A percentile compares a stretch with the other conserved stretches of the same genome.
Conservation (phyloP, 768 basidiomycete species). For the Tubosaeta brunneosetosa region DNA sequence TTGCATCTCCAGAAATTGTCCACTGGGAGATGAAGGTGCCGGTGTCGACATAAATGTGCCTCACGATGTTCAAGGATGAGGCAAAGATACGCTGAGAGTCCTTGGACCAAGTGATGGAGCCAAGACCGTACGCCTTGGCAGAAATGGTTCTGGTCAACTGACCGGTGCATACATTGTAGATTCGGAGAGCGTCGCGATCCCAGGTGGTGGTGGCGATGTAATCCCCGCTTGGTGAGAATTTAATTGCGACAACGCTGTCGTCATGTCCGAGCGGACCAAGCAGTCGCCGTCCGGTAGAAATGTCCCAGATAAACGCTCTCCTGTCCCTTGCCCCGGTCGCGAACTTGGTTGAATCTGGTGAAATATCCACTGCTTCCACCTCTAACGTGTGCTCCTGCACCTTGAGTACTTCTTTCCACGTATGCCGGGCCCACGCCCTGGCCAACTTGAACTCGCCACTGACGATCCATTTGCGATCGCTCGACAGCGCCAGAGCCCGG, state of each 20-base stretch:
- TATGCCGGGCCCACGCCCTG: background rate
- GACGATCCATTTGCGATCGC: background rate
- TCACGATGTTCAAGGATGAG: background rate
- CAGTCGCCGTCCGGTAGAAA: constrained; percentile 2
- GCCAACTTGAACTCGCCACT: background rate
- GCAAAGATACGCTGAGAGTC: background rate
- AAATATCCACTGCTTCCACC: background rate
- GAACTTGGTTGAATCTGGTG: constrained; percentile 5
- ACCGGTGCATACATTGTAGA: background rate
- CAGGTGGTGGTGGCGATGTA: background rate
- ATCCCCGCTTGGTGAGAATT: constrained; percentile 7
- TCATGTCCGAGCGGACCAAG: constrained; percentile 7
- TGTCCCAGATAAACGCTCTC: constrained; percentile 3
- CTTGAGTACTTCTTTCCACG: background rate
- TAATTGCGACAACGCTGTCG: background rate
- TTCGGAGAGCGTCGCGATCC: background rate
- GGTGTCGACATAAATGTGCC: background rate
- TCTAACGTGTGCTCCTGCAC: background rate
- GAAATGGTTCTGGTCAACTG: background rate
- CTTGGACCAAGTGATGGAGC: background rate
- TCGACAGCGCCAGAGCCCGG: background rate
- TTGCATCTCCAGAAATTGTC: background rate
- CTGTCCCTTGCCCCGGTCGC: constrained; percentile 1
- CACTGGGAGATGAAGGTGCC: background rate
- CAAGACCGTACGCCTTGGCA: background rate